phyloP scores from a whole-genome alignment of 441 rosid genomes.

The Pelargonium fulgidum region DNA sequence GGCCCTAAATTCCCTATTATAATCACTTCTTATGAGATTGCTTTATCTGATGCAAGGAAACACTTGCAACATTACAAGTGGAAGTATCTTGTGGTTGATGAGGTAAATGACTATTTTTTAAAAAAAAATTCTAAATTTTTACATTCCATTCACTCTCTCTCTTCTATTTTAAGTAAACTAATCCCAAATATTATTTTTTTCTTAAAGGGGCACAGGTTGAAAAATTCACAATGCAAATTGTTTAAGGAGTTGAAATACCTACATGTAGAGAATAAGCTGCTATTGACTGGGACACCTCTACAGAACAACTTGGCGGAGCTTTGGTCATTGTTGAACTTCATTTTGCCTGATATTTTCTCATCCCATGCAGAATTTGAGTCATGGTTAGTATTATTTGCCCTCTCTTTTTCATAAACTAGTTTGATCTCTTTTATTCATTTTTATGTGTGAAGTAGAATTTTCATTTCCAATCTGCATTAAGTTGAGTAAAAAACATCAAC shows the following conservation, averaged over 20 bases:
- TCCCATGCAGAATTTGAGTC: slow-evolving; percentile 94
- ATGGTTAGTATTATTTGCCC: slow-evolving; percentile 42
- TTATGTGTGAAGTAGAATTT: not conserved
- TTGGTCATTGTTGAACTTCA: slow-evolving; percentile 89
- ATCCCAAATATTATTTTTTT: slow-evolving; percentile 11
- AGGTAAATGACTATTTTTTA: slow-evolving; percentile 61
- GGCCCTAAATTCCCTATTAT: slow-evolving; percentile 78
- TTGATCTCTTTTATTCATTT: not conserved
- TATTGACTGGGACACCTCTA: slow-evolving; percentile 91
- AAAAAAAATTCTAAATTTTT: no score
- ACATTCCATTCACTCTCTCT: not conserved
- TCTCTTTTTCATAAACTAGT: not conserved
- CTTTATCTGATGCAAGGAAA: slow-evolving; percentile 67
- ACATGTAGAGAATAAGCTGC: slow-evolving; percentile 67
- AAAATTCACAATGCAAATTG: slow-evolving; percentile 77
- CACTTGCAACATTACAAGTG: slow-evolving; percentile 60
- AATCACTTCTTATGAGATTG: slow-evolving; percentile 89
- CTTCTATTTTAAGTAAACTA: slow-evolving; percentile 10
- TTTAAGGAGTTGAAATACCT: slow-evolving; percentile 53
- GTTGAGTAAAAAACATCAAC: no score
- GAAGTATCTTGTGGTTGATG: slow-evolving; percentile 95
- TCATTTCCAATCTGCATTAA: not conserved
- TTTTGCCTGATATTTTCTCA: slow-evolving; percentile 88
- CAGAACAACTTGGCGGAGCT: slow-evolving; percentile 95
- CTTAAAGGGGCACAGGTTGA: slow-evolving; percentile 85